Evolutionary conservation across 352 stramenopile species (phyloP).

Genomic region (Globisporangium apiculatum): DNA sequence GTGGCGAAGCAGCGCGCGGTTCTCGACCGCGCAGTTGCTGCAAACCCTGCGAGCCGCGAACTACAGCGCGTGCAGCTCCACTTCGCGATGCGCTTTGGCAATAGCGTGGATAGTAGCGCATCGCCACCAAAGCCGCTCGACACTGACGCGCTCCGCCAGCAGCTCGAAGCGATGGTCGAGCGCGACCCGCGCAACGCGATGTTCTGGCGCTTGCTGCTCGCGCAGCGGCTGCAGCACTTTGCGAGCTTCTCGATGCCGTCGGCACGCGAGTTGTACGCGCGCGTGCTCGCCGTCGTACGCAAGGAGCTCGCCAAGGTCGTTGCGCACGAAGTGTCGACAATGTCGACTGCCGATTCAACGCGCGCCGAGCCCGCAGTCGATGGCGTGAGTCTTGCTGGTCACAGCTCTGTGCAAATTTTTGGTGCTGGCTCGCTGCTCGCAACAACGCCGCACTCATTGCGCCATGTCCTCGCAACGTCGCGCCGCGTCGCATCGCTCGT

Average conservation of each 20-base stretch:
- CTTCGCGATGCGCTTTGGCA: constrained; percentile 21
- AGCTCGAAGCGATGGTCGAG: constrained; percentile 49
- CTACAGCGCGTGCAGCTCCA: constrained; percentile 50
- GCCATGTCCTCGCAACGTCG: too few species aligned
- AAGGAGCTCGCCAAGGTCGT: constrained; percentile 16
- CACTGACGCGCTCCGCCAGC: constrained; percentile 19
- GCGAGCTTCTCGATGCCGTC: constrained; percentile 59
- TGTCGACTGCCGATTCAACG: too few species aligned
- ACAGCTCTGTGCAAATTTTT: constrained; percentile 21
- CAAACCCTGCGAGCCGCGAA: constrained; percentile 38
- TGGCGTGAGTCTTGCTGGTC: not conserved
- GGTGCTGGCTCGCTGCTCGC: constrained; percentile 18
- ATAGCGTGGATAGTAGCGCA: not conserved
- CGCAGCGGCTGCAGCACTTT: constrained; percentile 53
- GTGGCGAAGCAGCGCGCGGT: constrained; percentile 64
- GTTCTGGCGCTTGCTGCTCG: constrained; percentile 55
- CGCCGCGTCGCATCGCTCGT: not conserved
- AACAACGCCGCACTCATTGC: not conserved
- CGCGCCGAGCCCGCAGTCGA: not conserved
- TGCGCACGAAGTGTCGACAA: constrained; percentile 1
- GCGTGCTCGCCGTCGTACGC: constrained; percentile 45
- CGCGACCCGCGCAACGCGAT: constrained; percentile 34
- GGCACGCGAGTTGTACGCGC: constrained; percentile 63
- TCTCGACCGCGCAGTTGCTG: constrained; percentile 36
- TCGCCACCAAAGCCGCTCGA: constrained; percentile 13